A percentile compares a stretch with the other conserved stretches of the same genome.
These are phyloP conservation scores for Termitomyces sp. DNA, from an alignment of 768 basidiomycete species.

Conservation along the genomic window DNA sequence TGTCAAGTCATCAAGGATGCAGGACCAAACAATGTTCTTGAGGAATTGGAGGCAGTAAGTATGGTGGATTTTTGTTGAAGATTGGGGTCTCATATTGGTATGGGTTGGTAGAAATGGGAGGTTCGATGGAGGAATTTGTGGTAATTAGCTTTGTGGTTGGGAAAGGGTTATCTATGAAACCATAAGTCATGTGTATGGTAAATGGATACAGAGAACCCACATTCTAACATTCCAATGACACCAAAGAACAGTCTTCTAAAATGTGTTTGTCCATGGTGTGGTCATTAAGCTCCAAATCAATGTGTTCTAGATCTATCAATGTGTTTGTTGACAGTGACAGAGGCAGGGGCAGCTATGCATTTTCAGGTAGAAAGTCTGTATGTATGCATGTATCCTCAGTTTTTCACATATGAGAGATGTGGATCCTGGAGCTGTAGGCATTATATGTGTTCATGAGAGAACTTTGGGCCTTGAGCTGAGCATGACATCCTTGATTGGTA, in stretches of 20 bases:
- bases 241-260: conserved; percentile 90
- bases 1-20: conserved; percentile 92
- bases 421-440: too few relatives aligned
- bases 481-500: too few relatives aligned
- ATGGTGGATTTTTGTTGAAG: conserved; percentile 92
- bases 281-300: conserved; percentile 95
- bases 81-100: conserved; percentile 69
- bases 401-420: too few relatives aligned
- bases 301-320: too few relatives aligned
- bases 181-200: conserved; percentile 6
- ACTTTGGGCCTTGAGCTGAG: too few relatives aligned
- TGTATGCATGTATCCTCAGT: too few relatives aligned
- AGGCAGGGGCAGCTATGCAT: too few relatives aligned
- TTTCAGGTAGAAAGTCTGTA: too few relatives aligned
- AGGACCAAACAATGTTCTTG: conserved; percentile 96
- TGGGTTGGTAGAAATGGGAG: conserved; percentile 86
- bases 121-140: conserved; percentile 86
- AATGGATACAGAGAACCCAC: conserved; percentile 44
- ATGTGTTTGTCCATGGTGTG: conserved; percentile 93
- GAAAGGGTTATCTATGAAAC: conserved; percentile 88
- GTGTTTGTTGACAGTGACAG: too few relatives aligned
- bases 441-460: too few relatives aligned
- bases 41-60: conserved; percentile 97
- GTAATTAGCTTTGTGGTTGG: conserved; percentile 94
- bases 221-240: conserved; percentile 96